A percentile compares a stretch with the other conserved stretches of the same genome.
These are phyloP conservation scores for Metarhizium brunneum DNA, from an alignment of 2,329 filamentous ascomycete species.

Conservation along the genomic window DNA sequence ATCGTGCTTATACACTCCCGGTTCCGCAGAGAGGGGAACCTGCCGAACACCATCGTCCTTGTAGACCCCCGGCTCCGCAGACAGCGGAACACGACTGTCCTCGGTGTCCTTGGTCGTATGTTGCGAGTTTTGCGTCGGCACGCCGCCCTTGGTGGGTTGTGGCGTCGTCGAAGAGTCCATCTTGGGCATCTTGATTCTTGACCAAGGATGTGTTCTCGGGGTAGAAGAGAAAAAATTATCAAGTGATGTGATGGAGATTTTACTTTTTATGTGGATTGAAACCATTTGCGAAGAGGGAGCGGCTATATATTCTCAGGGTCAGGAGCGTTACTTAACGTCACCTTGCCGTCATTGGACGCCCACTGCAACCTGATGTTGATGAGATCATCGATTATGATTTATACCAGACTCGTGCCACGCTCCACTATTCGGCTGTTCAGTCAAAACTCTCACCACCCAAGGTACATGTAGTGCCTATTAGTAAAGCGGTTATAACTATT, in stretches of 20 bases:
- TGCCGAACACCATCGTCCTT: not conserved
- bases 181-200: not conserved
- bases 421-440: too few species aligned
- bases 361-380: not conserved
- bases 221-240: too few species aligned
- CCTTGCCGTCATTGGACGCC: not conserved
- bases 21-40: conserved; percentile 6
- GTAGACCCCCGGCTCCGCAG: conserved; percentile 3
- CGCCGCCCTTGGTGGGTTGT: not conserved
- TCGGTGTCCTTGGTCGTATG: not conserved
- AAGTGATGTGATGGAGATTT: too few species aligned
- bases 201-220: too few species aligned
- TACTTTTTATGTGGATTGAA: too few species aligned
- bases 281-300: not conserved
- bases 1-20: conserved; percentile 3
- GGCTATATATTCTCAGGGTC: not conserved
- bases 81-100: not conserved
- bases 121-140: not conserved
- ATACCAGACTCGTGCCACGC: too few species aligned
- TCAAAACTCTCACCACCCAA: too few species aligned
- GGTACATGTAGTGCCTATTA: too few species aligned
- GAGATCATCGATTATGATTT: not conserved
- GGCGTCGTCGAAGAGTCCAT: not conserved
- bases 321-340: not conserved
- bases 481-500: too few species aligned